A percentile compares a stretch with the other conserved stretches of the same genome.
phyloP scores from a whole-genome alignment of 768 basidiomycete species.

The Serendipita sp. region DNA sequence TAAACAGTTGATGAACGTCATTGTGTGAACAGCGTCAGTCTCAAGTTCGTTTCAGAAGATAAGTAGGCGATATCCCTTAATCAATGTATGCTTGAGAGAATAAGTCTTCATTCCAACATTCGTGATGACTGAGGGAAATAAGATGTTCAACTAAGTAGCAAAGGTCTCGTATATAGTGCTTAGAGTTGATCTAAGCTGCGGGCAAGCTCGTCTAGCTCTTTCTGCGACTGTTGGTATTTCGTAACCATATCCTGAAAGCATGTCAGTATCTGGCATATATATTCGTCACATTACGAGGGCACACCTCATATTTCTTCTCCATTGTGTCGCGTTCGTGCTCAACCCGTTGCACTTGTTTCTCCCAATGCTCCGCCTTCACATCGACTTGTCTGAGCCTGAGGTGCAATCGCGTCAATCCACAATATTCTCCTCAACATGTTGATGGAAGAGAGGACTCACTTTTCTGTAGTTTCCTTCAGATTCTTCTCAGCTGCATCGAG shows the following conservation, averaged over 20 bases:
- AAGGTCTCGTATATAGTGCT: background rate
- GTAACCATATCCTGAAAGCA: constrained; percentile 41
- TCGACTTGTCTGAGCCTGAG: constrained; percentile 85
- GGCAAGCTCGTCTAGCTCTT: constrained; percentile 73
- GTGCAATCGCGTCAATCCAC: constrained; percentile 6
- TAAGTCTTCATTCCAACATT: background rate
- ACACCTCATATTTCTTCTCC: constrained; percentile 91
- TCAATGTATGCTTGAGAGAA: background rate
- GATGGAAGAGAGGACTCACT: constrained; percentile 39
- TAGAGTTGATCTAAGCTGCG: constrained; percentile 39
- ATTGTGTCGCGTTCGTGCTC: constrained; percentile 85
- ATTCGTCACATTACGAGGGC: constrained; percentile 14
- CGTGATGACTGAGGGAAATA: background rate
- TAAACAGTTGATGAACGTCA: constrained; percentile 61
- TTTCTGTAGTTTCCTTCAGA: constrained; percentile 89
- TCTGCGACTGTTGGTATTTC: constrained; percentile 60
- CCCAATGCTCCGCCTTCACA: constrained; percentile 97
- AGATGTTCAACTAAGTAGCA: constrained; percentile 12
- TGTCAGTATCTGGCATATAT: background rate
- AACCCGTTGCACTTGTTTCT: constrained; percentile 69
- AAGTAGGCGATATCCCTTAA: background rate
- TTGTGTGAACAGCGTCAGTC: constrained; percentile 78
- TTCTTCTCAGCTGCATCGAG: constrained; percentile 93
- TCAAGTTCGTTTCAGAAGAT: constrained; percentile 50
- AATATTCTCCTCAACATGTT: constrained; percentile 1